Evolutionary conservation across 164 flowering plant species (phyloP), one percentile per base, ranked within the genome.

Genomic region (Litsea cubeba): DNA sequence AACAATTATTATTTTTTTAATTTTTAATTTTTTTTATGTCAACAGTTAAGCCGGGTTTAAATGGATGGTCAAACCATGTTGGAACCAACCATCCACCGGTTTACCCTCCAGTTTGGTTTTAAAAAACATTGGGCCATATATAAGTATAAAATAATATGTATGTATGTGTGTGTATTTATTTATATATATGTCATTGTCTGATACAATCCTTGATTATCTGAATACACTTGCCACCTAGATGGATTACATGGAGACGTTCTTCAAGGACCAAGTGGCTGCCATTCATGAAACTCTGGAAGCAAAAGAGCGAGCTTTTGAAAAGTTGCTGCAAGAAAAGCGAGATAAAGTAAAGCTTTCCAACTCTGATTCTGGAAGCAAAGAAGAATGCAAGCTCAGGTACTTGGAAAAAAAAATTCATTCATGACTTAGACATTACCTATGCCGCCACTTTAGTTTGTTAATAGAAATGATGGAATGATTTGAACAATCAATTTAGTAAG

Each of bases 231-330:
- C 46, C 46, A 22, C 63, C 30, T 71, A 94, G 98, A 88, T 93
- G 98, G 88, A 89, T 50, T 71, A 49, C 35, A 96, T 90, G 81
- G 97, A 89, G 60, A 66, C 85, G n/a, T 89, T 90, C 60, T 90
- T 79, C 81, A 85, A 85, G 72, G 94, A 90, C 0, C 87, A 89
- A 70, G 79, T 91, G 63, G 72, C 79, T 60, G n/a, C 46, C 2
- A 85, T 91, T 10, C 85, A 87, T 26, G 79, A 87, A 6, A 79
- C 80, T 12, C 75, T 84, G 63, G 85, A 82, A 76, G 88, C 74
- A 3, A 89, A 83, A 75, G 96, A 92, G 72, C 87, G 80, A 69
- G 62, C 77, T 14, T 92, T 91, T 78, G 97, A 90, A 78, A 82
- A 76, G 78, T 72, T 78, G 7, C 91, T 90, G 70, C 97, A 87